Conservation (phyloP, 805 yeast species). For the Lipomyces yamadae region DNA sequence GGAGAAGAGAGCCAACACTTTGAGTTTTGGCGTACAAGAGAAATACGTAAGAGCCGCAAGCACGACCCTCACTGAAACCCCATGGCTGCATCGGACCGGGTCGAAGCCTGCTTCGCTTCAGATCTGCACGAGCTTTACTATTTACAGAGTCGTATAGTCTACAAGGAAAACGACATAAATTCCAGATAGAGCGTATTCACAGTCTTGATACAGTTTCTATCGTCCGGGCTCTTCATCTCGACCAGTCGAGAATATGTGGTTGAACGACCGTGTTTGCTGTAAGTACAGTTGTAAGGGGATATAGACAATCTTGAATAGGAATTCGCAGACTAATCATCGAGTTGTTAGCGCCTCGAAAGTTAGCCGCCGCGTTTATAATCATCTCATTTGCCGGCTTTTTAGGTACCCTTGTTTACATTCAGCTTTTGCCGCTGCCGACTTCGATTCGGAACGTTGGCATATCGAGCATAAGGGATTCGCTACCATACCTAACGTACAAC, state of each 20-base stretch:
- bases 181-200: neutral
- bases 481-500: neutral
- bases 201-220: neutral
- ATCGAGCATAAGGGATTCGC: neutral
- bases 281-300: neutral
- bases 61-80: too few species aligned
- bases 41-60: too few species aligned
- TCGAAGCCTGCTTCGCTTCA: too few species aligned
- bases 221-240: neutral
- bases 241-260: neutral
- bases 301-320: too few species aligned
- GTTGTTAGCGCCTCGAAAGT: neutral
- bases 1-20: too few species aligned
- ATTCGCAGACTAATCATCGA: neutral
- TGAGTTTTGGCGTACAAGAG: too few species aligned
- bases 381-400: neutral
- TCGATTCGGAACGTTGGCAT: constrained; percentile 1
- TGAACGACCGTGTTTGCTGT: neutral
- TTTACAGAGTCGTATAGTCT: too few species aligned
- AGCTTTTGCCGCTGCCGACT: neutral
- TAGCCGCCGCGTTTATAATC: neutral
- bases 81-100: too few species aligned
- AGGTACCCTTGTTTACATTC: neutral
- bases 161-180: too few species aligned
- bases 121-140: too few species aligned